Conservation (phyloP, 2,329 filamentous ascomycete genomes). For the Pseudocercospora cruenta region DNA sequence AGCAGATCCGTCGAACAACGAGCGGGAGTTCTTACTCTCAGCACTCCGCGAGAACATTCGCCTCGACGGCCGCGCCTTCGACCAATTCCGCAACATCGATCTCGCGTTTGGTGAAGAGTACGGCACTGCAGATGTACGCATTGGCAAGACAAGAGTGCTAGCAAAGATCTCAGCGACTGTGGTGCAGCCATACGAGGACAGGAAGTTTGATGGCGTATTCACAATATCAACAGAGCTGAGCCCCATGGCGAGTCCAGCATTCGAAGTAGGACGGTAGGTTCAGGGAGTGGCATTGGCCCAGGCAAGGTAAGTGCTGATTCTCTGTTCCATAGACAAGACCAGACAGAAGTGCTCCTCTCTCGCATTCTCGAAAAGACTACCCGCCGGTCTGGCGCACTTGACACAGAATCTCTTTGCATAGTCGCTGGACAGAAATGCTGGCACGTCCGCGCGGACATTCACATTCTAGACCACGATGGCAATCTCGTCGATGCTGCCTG, state of each 20-base stretch:
- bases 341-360: constrained; percentile 77
- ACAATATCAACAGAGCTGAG: constrained; percentile 88
- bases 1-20: constrained; percentile 85
- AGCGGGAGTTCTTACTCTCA: constrained; percentile 82
- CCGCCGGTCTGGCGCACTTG: constrained; percentile 85
- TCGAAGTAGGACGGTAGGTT: constrained; percentile 75
- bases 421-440: constrained; percentile 90
- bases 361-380: constrained; percentile 92
- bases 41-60: constrained; percentile 80
- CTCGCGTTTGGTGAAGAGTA: constrained; percentile 88
- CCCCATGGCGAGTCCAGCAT: constrained; percentile 87
- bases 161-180: constrained; percentile 88
- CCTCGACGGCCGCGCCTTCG: constrained; percentile 79
- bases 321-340: constrained; percentile 34
- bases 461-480: constrained; percentile 88
- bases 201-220: constrained; percentile 94
- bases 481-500: constrained; percentile 86
- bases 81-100: constrained; percentile 76
- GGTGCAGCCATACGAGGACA: constrained; percentile 79
- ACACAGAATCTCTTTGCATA: constrained; percentile 94
- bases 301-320: constrained; percentile 57
- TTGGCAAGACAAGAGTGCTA: constrained; percentile 90
- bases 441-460: constrained; percentile 86
- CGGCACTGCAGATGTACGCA: constrained; percentile 81
- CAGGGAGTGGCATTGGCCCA: constrained; percentile 4